Conservation (phyloP, 495 filamentous ascomycete genomes). For the Entonaema liquescens region DNA sequence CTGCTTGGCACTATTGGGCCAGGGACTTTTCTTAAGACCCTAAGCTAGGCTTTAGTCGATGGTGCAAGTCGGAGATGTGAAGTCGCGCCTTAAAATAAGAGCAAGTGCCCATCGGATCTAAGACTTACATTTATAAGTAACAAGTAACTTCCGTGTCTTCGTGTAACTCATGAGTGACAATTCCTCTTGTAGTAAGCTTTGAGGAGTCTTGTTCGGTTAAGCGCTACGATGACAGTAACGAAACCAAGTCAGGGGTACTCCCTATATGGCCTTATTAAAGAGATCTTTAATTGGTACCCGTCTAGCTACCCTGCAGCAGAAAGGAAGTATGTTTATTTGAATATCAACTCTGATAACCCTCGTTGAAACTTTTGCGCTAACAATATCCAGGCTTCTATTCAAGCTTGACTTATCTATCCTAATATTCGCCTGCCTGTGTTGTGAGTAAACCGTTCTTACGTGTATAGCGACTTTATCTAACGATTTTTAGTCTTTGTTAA, state of each 20-base stretch:
- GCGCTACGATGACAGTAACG: conserved; percentile 16
- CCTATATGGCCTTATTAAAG: conserved; percentile 50
- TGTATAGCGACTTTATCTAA: conserved; percentile 26
- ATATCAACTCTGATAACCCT: conserved; percentile 20
- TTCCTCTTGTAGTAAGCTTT: not conserved
- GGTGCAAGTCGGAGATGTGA: not conserved
- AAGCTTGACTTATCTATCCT: conserved; percentile 52
- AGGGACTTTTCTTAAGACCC: not conserved
- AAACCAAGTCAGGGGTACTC: conserved; percentile 33
- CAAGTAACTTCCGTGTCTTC: not conserved
- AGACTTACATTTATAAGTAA: not conserved
- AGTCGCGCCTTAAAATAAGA: conserved; percentile 2
- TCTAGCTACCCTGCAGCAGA: conserved; percentile 54
- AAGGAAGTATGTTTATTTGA: conserved; percentile 50
- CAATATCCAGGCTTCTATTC: conserved; percentile 37
- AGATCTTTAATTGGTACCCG: conserved; percentile 61
- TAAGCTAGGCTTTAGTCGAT: not conserved
- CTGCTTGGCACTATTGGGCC: conserved; percentile 1
- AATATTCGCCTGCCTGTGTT: conserved; percentile 50
- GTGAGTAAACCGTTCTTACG: conserved; percentile 20
- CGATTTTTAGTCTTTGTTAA: conserved; percentile 50
- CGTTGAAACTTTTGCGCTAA: conserved; percentile 43
- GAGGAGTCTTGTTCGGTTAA: not conserved
- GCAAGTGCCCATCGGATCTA: not conserved
- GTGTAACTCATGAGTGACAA: not conserved